These are phyloP conservation scores for Psidium guajava DNA, from an alignment of 345 rosid species.

Conservation along the genomic window DNA sequence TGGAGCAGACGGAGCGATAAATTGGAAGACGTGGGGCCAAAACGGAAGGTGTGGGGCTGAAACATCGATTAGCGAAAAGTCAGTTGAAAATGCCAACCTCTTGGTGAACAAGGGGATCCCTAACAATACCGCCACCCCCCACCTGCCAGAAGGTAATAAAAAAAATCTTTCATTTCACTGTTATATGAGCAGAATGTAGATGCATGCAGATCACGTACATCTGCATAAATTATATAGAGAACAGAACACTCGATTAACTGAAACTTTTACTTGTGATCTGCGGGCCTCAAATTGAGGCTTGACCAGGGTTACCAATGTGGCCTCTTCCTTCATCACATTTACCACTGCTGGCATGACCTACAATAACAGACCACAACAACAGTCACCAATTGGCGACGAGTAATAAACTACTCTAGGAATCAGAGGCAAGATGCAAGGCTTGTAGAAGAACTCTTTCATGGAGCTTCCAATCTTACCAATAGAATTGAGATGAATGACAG, in stretches of 20 bases:
- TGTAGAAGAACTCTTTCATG: neutral
- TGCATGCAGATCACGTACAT: neutral
- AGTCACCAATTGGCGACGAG: neutral
- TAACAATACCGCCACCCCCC: slow-evolving; percentile 89
- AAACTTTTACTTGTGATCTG: slow-evolving; percentile 61
- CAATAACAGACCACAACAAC: neutral
- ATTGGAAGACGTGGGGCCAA: too few relatives aligned
- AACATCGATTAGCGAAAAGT: neutral
- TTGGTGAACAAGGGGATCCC: slow-evolving; percentile 81
- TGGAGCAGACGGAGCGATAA: neutral
- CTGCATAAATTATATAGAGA: neutral
- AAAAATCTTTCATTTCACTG: neutral
- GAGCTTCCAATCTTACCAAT: slow-evolving; percentile 31
- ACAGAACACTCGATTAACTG: neutral
- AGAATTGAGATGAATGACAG: slow-evolving; percentile 94
- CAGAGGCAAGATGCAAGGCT: neutral
- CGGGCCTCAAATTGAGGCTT: slow-evolving; percentile 97
- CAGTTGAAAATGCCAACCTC: slow-evolving; percentile 30
- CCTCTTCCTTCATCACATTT: slow-evolving; percentile 74
- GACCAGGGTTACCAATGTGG: slow-evolving; percentile 60
- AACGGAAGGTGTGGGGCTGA: neutral
- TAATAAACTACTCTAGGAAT: too few relatives aligned
- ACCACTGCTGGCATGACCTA: slow-evolving; percentile 94
- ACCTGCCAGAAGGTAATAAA: slow-evolving; percentile 33
- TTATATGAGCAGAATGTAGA: neutral